phyloP scores from a whole-genome alignment of 495 filamentous ascomycete genomes.

The Daldinia decipiens region DNA sequence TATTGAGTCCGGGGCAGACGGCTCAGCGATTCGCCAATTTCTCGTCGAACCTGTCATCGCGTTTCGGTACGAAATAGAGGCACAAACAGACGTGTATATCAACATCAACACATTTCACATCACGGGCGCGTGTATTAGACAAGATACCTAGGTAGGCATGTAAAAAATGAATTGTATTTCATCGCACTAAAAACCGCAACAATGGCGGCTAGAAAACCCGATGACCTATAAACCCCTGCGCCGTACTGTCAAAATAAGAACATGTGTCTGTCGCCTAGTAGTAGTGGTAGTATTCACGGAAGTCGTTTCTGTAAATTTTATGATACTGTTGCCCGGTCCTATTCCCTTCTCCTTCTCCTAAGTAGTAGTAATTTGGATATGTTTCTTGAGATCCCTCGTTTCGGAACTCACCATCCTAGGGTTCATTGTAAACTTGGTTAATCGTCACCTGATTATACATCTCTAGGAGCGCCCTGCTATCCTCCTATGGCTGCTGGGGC shows the following conservation, averaged over 20 bases:
- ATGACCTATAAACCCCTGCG: constrained; percentile 37
- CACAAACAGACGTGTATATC: background rate
- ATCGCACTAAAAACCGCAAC: constrained; percentile 19
- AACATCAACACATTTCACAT: constrained; percentile 1
- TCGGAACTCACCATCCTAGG: background rate
- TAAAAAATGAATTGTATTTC: constrained; percentile 16
- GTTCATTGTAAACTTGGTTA: background rate
- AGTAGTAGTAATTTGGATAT: background rate
- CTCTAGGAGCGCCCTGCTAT: constrained; percentile 6
- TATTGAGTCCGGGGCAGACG: constrained; percentile 66
- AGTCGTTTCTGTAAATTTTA: constrained; percentile 31
- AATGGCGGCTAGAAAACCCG: background rate
- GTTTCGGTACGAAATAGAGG: constrained; percentile 72
- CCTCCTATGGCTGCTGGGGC: constrained; percentile 75
- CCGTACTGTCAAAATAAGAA: constrained; percentile 39
- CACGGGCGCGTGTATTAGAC: background rate
- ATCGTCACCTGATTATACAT: background rate
- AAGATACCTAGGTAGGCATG: background rate
- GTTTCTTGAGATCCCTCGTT: background rate
- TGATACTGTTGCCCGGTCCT: background rate
- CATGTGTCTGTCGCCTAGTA: constrained; percentile 5
- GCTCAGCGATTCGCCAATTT: constrained; percentile 73
- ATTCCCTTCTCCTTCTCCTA: background rate
- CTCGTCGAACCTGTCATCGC: constrained; percentile 71
- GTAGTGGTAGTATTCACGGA: constrained; percentile 34